Conservation (phyloP, 192 early-diverging fungal genomes). For the Backusella tuberculispora region DNA sequence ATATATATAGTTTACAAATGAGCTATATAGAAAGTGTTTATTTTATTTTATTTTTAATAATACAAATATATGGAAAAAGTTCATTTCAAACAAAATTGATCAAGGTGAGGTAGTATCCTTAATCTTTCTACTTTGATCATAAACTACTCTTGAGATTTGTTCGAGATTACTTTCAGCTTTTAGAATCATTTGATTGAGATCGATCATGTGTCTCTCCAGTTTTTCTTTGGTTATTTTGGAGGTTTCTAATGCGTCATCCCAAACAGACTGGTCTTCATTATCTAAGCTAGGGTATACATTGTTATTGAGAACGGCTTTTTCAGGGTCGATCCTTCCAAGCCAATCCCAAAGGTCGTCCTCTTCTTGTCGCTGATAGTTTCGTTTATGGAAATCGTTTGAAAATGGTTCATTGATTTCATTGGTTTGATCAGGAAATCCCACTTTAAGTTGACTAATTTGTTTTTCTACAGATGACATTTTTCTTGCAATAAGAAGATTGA, state of each 20-base stretch:
- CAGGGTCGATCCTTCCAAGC: conserved; percentile 9
- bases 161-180: conserved; percentile 19
- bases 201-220: conserved; percentile 19
- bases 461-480: conserved; percentile 22
- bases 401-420: neutral
- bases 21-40: no score
- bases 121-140: conserved; percentile 21
- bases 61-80: no score
- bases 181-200: conserved; percentile 18
- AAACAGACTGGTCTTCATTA: neutral
- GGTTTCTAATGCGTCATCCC: neutral
- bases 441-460: neutral
- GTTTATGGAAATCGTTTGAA: neutral
- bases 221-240: neutral
- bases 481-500: conserved; percentile 20
- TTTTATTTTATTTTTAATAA: no score
- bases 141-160: conserved; percentile 20
- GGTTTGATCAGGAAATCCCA: neutral
- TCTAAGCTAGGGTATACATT: conserved; percentile 3
- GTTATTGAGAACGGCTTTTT: neutral
- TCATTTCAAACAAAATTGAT: neutral
- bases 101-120: neutral
- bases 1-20: no score
- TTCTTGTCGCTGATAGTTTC: neutral
- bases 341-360: conserved; percentile 26